phyloP scores from a whole-genome alignment of 2,329 filamentous ascomycete species.

The Lanzia echinophila region DNA sequence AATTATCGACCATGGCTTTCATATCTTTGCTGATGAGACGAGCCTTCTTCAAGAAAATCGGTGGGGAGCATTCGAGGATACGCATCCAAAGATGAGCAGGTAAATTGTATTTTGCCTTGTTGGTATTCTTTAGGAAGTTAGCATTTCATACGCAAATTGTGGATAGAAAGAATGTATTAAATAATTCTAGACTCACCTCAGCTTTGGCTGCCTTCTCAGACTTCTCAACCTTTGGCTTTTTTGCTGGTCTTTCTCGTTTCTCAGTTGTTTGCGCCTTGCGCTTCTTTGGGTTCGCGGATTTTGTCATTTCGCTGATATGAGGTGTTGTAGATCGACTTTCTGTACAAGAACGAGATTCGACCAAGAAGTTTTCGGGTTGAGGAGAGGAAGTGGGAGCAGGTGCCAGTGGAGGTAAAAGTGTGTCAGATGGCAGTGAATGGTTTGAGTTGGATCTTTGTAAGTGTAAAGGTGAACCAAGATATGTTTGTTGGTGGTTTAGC shows the following conservation, averaged over 20 bases:
- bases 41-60: conserved; percentile 26
- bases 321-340: conserved; percentile 7
- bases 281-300: conserved; percentile 10
- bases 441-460: conserved; percentile 1
- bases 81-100: conserved; percentile 23
- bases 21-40: conserved; percentile 21
- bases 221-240: conserved; percentile 15
- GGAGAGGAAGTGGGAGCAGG: background rate
- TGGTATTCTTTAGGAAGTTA: conserved; percentile 13
- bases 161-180: background rate
- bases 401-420: conserved; percentile 1
- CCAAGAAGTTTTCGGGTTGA: background rate
- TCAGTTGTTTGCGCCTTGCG: conserved; percentile 10
- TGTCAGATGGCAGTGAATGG: background rate
- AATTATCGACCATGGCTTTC: conserved; percentile 18
- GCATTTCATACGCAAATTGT: background rate
- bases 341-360: conserved; percentile 8
- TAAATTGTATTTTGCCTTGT: conserved; percentile 14
- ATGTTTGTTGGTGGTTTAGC: background rate
- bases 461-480: background rate
- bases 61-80: conserved; percentile 28
- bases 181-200: conserved; percentile 15
- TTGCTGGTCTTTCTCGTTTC: conserved; percentile 1
- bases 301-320: conserved; percentile 1
- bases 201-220: conserved; percentile 14